Evolutionary conservation across 2,329 filamentous ascomycete genomes (phyloP).

Genomic region (Colletotrichum sp.): DNA sequence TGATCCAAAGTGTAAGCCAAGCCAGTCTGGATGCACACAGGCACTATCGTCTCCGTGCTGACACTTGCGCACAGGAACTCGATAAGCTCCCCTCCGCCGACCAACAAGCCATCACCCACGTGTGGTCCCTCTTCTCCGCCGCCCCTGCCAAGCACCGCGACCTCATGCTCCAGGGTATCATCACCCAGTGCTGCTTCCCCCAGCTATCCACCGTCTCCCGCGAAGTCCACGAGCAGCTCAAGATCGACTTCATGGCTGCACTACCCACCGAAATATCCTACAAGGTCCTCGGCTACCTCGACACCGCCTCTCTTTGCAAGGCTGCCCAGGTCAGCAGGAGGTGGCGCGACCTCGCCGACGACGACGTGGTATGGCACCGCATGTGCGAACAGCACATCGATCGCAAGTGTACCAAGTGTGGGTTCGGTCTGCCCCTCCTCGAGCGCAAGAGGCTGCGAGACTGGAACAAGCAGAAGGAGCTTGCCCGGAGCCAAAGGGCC

Average conservation of each 20-base stretch:
- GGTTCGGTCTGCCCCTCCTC: slow-evolving; percentile 89
- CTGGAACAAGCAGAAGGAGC: slow-evolving; percentile 84
- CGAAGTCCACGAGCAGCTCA: slow-evolving; percentile 91
- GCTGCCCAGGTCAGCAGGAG: slow-evolving; percentile 90
- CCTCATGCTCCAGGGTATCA: slow-evolving; percentile 94
- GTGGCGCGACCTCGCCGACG: slow-evolving; percentile 91
- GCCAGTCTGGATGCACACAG: neutral
- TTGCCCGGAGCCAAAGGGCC: slow-evolving; percentile 40
- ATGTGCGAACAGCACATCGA: slow-evolving; percentile 96
- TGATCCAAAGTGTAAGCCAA: slow-evolving; percentile 79
- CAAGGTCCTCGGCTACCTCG: slow-evolving; percentile 90
- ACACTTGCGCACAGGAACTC: slow-evolving; percentile 65
- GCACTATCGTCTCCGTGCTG: slow-evolving; percentile 24
- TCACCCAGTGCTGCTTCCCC: slow-evolving; percentile 96
- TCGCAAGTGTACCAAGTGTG: slow-evolving; percentile 91
- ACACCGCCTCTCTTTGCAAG: slow-evolving; percentile 93
- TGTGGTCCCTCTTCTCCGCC: slow-evolving; percentile 97
- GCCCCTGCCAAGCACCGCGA: slow-evolving; percentile 93
- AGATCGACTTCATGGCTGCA: slow-evolving; percentile 94
- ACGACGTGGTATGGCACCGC: slow-evolving; percentile 95
- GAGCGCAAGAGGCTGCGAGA: slow-evolving; percentile 88
- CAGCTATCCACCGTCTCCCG: slow-evolving; percentile 93
- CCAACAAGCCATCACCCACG: slow-evolving; percentile 94
- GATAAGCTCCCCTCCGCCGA: slow-evolving; percentile 82
- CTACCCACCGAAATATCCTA: slow-evolving; percentile 90